Base-by-base conservation (phyloP, 768 basidiomycete genomes). In the Boletales sp. region DNA sequence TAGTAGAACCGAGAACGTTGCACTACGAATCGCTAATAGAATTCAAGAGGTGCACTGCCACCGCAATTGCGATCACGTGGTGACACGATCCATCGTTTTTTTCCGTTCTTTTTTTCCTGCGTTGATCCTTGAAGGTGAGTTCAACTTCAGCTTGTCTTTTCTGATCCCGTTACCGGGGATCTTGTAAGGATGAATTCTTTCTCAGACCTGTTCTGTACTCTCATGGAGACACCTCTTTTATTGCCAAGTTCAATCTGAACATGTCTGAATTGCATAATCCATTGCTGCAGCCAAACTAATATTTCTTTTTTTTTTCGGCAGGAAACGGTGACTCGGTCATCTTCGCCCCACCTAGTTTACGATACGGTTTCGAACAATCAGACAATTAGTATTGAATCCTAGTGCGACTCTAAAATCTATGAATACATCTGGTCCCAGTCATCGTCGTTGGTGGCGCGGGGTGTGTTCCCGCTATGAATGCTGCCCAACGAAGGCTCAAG, bases 381-480 rank as follows among this genome's bases (percentile, higher is more conserved):
- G 3, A 27, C 24, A 27, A 27, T 21, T 15, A 27, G 24, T 35
- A 35, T 15, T 35, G 13, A 29, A 38, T 30, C 30, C 31, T 17
- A 12, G 15, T 21, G 10, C 11, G 6, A 15, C 12, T 14, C 12
- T 4, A 41, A 17, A 19, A 3, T 50, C 40, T 62, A 78, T 40
- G 75, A 64, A 64, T 87, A 87, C 76, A 86, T 81, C 44, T 86
- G 82, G 40, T 85, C 84, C 76, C 75, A 80, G 18, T 79, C 82
- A 44, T 80, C 77, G 21, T 79, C 76, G 30, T 76, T 74, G 12
- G 67, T 72, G 37, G 56, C 54, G n/a, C 58, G 53, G 40, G 56
- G 49, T 0, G 38, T 52, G 24, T 57, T 42, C 37, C 46, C 44
- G 32, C 45, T 50, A 50, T 39, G 19, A 24, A 38, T 19, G 36